A percentile compares a stretch with the other conserved stretches of the same genome.
Conservation (phyloP, 2,329 filamentous ascomycete species). For the Ophiognomonia clavigignenti-juglandacearum region DNA sequence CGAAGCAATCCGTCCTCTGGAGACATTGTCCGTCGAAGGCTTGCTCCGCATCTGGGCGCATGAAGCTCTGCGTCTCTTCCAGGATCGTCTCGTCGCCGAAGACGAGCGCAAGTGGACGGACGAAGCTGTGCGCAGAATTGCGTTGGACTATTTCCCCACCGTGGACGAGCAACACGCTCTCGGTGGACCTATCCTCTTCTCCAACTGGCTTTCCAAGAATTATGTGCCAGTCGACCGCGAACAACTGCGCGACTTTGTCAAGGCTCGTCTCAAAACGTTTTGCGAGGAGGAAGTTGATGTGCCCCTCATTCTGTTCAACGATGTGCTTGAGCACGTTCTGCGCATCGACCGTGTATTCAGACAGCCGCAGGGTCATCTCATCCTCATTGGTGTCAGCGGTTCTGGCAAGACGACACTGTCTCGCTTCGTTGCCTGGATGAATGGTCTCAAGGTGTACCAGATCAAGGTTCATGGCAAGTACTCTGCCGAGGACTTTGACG, state of each 20-base stretch:
- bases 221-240: conserved; percentile 96
- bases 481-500: conserved; percentile 96
- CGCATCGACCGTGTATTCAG: conserved; percentile 98
- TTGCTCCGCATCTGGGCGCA: conserved; percentile 97
- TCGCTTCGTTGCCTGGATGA: conserved; percentile 99
- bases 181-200: conserved; percentile 91
- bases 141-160: conserved; percentile 88
- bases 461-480: conserved; percentile 99
- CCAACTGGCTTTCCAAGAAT: conserved; percentile 98
- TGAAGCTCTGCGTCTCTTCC: conserved; percentile 91
- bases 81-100: conserved; percentile 91
- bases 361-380: conserved; percentile 95
- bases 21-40: conserved; percentile 82
- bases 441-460: conserved; percentile 96
- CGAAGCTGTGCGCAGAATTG: conserved; percentile 79
- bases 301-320: conserved; percentile 97
- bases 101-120: conserved; percentile 95
- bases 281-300: conserved; percentile 99
- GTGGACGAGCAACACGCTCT: conserved; percentile 87
- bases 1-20: conserved; percentile 89
- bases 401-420: conserved; percentile 98
- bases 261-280: conserved; percentile 94
- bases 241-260: conserved; percentile 92
- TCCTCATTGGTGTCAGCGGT: conserved; percentile 96
- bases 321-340: conserved; percentile 95